Percentiles rank a stretch among this genome's conserved stretches.
These are phyloP conservation scores for Colletotrichum orbiculare DNA, from an alignment of 2,329 filamentous ascomycete species.

Conservation along the genomic window DNA sequence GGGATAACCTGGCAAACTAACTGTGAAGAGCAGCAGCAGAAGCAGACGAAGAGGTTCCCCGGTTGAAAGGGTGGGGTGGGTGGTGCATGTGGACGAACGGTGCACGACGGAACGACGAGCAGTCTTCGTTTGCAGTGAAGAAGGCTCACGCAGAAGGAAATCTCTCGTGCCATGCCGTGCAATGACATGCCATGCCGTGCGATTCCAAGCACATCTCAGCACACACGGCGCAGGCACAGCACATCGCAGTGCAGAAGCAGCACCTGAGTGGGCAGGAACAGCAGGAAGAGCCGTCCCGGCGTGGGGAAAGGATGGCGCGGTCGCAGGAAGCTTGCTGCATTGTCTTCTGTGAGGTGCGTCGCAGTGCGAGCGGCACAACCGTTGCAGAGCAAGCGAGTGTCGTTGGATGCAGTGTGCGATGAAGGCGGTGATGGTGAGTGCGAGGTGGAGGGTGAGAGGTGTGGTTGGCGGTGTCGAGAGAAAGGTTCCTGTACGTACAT, in stretches of 20 bases:
- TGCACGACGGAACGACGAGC: constrained; percentile 27
- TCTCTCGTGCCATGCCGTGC: neutral
- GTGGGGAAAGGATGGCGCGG: constrained; percentile 11
- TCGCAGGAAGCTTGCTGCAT: neutral
- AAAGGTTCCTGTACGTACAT: too few relatives aligned
- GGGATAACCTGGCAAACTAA: neutral
- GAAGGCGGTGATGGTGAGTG: neutral
- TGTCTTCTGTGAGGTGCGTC: constrained; percentile 1
- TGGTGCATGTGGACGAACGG: constrained; percentile 29
- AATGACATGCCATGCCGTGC: constrained; percentile 10
- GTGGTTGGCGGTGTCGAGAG: neutral
- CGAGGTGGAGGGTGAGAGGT: neutral
- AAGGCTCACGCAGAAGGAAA: constrained; percentile 14
- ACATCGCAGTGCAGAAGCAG: constrained; percentile 27
- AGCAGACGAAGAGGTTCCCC: constrained; percentile 16
- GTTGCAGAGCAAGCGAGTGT: constrained; percentile 1
- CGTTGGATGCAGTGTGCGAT: neutral
- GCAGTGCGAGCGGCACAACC: too few relatives aligned
- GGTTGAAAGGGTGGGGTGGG: constrained; percentile 20
- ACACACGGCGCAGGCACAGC: constrained; percentile 30
- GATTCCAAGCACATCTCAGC: constrained; percentile 11
- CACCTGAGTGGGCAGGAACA: constrained; percentile 19
- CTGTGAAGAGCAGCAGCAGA: too few relatives aligned
- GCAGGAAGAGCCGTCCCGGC: constrained; percentile 18
- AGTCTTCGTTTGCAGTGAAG: constrained; percentile 33